Evolutionary conservation across 1,284 basidiomycete species (phyloP).

Genomic region (Vanrija pseudolonga): DNA sequence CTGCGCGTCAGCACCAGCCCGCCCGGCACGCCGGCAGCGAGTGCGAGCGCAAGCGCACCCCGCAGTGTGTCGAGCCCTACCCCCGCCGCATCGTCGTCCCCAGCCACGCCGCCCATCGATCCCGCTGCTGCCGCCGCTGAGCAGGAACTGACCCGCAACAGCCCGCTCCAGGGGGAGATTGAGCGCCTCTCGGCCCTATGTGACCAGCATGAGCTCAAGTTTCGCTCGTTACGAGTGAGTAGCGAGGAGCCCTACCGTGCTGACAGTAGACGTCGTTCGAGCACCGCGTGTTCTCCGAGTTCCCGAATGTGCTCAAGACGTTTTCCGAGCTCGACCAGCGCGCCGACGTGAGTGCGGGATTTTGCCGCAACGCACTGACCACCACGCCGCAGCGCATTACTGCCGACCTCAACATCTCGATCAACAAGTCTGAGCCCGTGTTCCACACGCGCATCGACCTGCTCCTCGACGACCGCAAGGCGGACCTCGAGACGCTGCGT

Average conservation of each 20-base stretch:
- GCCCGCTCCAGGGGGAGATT: conserved; percentile 36
- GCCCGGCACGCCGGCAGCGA: too few species aligned
- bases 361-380: neutral
- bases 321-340: conserved; percentile 31
- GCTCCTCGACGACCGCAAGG: conserved; percentile 14
- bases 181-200: conserved; percentile 30
- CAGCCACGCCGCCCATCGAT: too few species aligned
- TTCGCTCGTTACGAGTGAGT: conserved; percentile 34
- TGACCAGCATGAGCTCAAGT: conserved; percentile 39
- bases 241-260: neutral
- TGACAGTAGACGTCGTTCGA: conserved; percentile 34
- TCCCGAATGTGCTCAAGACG: conserved; percentile 22
- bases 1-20: too few species aligned
- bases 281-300: conserved; percentile 37
- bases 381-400: conserved; percentile 22
- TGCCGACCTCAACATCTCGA: conserved; percentile 16
- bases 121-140: too few species aligned
- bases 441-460: conserved; percentile 22
- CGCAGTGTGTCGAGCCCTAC: too few species aligned
- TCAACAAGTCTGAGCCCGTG: conserved; percentile 17
- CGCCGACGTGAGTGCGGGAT: conserved; percentile 29
- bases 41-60: too few species aligned
- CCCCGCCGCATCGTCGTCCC: too few species aligned
- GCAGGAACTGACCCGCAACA: conserved; percentile 3
- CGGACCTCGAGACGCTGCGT: conserved; percentile 34